Base-by-base conservation (phyloP, 306 rosid genomes). In the Lathyrus tuberosus region DNA sequence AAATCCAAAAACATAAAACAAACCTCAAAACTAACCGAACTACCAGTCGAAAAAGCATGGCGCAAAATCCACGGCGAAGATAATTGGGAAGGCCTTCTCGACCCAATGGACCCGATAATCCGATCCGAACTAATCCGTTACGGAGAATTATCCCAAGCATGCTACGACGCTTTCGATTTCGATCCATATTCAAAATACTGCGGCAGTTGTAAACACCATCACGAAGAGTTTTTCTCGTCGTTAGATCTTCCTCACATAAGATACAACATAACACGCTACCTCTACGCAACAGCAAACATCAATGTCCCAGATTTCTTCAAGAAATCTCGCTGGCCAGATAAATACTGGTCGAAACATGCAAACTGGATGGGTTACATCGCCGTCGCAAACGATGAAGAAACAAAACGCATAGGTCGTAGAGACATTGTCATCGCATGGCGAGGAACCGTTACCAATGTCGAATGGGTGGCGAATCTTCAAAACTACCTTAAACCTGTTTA, bases 311-410 rank as follows among this genome's bases (percentile, higher is more conserved):
- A 80, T 61, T 89, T 87, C 80, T 92, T 92, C 87, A 87, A 82
- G 66, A 77, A 84, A 30, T 88, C 98, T 0, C 83, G 92, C 31
- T 90, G 96, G 93, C 85, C 96, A 79, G 52, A 87, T 82, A 47
- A 62, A 17, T 62, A 62, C 4, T 93, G 96, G 98, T 79, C 83
- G 85, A 81, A 81, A 59, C 76, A 67, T 78, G 96, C 96, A 1
- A 92, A 92, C 63, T 93, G 98, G 98, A 87, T 87, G 4, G 98
- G 98, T 0, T 93, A 85, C 84, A 78, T 90, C n/a, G 93, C 93
- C 44, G 87, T 91, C 20, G 85, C 96, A 1, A 75, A 81, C 77
- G 85, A 92, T 42, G 82, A 69, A 5, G 66, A 78, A 1, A 64
- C 86, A 2, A 42, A 44, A 6, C 71, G 46, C 8, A 31, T 31